Conservation (phyloP, 1,284 basidiomycete species). For the Tilletia caries region DNA sequence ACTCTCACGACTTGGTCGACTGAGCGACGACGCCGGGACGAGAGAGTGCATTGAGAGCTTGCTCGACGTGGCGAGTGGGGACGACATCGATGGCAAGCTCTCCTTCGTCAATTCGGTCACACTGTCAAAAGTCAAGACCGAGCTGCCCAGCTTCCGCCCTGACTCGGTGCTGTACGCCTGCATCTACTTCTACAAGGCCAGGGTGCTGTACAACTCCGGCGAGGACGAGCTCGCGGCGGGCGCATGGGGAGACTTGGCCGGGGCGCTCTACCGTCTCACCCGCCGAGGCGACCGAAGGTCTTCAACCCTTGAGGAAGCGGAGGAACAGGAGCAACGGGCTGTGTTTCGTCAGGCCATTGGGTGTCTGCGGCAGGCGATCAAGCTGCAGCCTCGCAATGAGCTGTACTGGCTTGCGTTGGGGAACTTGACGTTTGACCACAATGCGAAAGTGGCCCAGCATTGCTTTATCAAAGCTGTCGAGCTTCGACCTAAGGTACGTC, state of each 20-base stretch:
- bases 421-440: conserved; percentile 67
- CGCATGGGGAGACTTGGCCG: conserved; percentile 51
- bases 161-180: conserved; percentile 21
- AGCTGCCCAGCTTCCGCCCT: conserved; percentile 4
- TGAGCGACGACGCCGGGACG: background rate
- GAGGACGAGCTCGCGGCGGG: conserved; percentile 37
- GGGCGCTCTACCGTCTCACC: conserved; percentile 30
- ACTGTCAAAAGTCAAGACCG: conserved; percentile 15
- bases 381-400: conserved; percentile 70
- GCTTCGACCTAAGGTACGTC: conserved; percentile 64
- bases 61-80: conserved; percentile 26
- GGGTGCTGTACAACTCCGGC: conserved; percentile 34
- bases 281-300: conserved; percentile 11
- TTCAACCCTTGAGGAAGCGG: background rate
- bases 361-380: conserved; percentile 72
- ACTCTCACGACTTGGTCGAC: conserved; percentile 22
- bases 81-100: conserved; percentile 37
- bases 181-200: conserved; percentile 44
- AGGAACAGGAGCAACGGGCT: background rate
- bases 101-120: conserved; percentile 34
- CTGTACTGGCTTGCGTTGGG: conserved; percentile 79
- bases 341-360: conserved; percentile 59
- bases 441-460: conserved; percentile 77
- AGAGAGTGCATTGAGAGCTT: conserved; percentile 14
- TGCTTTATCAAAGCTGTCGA: conserved; percentile 87